Percentiles rank a stretch among this genome's conserved stretches.
Conservation (phyloP, 2,329 filamentous ascomycete genomes). For the Didymella glomerata region DNA sequence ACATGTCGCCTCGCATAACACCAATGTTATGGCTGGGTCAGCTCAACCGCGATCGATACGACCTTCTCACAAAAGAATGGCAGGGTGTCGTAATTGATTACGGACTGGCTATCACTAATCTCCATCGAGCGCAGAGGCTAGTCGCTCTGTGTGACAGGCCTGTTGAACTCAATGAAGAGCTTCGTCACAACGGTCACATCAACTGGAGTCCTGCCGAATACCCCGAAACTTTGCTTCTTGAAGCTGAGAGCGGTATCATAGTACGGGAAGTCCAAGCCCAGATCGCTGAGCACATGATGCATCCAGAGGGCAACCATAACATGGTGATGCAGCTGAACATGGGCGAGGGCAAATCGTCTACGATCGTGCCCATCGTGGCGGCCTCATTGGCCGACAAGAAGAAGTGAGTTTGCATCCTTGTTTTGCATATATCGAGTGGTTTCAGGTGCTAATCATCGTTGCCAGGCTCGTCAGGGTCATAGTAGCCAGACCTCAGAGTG, state of each 20-base stretch:
- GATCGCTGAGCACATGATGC: conserved; percentile 66
- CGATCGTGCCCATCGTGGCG: conserved; percentile 45
- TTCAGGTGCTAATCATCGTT: not conserved
- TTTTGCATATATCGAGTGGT: too few relatives aligned
- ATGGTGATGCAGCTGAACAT: conserved; percentile 48
- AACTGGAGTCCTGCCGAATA: conserved; percentile 63
- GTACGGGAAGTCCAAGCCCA: conserved; percentile 68
- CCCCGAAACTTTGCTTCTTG: conserved; percentile 70
- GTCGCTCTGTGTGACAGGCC: conserved; percentile 22
- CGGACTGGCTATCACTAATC: conserved; percentile 33
- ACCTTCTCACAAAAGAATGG: conserved; percentile 32
- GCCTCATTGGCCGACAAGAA: conserved; percentile 59
- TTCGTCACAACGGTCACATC: conserved; percentile 61
- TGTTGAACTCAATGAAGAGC: conserved; percentile 44
- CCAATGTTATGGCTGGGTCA: conserved; percentile 39
- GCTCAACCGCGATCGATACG: conserved; percentile 31
- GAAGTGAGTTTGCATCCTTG: conserved; percentile 24
- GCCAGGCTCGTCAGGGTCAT: conserved; percentile 63
- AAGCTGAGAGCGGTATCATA: conserved; percentile 69
- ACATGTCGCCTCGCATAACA: conserved; percentile 31
- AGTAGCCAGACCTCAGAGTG: conserved; percentile 67
- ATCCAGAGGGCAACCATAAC: conserved; percentile 31
- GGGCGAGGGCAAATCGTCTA: conserved; percentile 46
- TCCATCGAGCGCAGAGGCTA: conserved; percentile 45
- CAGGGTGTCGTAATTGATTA: conserved; percentile 34